Evolutionary conservation across 2,329 filamentous ascomycete species (phyloP).

Genomic region (Aspergillus calidoustus): DNA sequence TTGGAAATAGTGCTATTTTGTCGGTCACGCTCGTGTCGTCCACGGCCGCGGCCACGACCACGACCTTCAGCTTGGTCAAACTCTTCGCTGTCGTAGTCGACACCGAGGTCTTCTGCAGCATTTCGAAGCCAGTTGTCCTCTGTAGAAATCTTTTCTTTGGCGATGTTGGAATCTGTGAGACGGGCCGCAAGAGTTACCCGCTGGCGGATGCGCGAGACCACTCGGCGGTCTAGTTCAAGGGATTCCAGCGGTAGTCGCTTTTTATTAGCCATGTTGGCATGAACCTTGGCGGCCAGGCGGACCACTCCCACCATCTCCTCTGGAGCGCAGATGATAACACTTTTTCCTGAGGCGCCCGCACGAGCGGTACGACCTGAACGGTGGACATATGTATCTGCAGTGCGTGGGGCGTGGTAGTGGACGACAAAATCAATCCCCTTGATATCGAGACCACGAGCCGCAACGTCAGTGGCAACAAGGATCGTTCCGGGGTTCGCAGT

Average conservation of each 20-base stretch:
- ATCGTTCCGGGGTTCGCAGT: constrained; percentile 63
- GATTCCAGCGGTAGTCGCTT: constrained; percentile 70
- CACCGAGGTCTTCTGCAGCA: constrained; percentile 88
- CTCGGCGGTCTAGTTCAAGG: constrained; percentile 79
- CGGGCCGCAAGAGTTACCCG: constrained; percentile 82
- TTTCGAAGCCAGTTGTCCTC: constrained; percentile 83
- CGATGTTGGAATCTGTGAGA: constrained; percentile 79
- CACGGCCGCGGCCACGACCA: constrained; percentile 68
- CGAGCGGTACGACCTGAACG: constrained; percentile 92
- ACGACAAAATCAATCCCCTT: constrained; percentile 85
- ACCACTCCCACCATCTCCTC: constrained; percentile 88
- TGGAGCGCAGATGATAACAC: constrained; percentile 85
- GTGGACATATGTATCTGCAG: constrained; percentile 93
- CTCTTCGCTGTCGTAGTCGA: constrained; percentile 91
- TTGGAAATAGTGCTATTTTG: constrained; percentile 71
- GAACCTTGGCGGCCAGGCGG: constrained; percentile 84
- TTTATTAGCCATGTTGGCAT: constrained; percentile 62
- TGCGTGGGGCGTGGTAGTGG: constrained; percentile 92
- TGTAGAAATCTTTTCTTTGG: constrained; percentile 83
- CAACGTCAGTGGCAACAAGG: constrained; percentile 90
- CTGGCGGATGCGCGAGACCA: constrained; percentile 76
- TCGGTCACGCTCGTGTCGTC: constrained; percentile 75
- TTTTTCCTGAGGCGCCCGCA: constrained; percentile 75
- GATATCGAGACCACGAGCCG: constrained; percentile 91
- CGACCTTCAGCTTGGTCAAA: constrained; percentile 65